These are phyloP conservation scores for Penicillium egyptiacum DNA, from an alignment of 495 filamentous ascomycete species.

Conservation along the genomic window DNA sequence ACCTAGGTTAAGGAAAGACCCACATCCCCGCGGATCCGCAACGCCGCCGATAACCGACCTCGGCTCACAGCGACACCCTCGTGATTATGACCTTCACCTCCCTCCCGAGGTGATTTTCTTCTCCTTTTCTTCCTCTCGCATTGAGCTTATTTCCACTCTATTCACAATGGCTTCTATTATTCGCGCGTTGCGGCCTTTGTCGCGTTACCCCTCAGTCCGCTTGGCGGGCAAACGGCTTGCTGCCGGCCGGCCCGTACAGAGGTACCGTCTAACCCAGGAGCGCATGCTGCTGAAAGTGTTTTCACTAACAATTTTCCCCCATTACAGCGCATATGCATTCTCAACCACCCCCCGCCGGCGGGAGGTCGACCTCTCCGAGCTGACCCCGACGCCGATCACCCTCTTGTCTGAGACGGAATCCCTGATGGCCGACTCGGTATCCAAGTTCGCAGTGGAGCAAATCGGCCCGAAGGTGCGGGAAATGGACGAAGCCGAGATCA, in stretches of 20 bases:
- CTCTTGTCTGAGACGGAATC: slow-evolving; percentile 89
- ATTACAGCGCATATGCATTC: slow-evolving; percentile 62
- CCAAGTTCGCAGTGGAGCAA: slow-evolving; percentile 84
- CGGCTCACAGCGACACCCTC: slow-evolving; percentile 29
- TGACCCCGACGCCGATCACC: slow-evolving; percentile 89
- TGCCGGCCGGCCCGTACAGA: slow-evolving; percentile 44
- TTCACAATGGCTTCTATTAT: slow-evolving; percentile 67
- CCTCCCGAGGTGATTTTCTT: slow-evolving; percentile 1
- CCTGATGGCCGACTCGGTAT: slow-evolving; percentile 84
- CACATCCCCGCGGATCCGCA: slow-evolving; percentile 23
- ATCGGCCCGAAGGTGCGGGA: slow-evolving; percentile 91
- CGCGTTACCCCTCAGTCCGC: slow-evolving; percentile 55
- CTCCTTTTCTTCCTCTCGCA: slow-evolving; percentile 14
- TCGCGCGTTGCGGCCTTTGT: slow-evolving; percentile 65
- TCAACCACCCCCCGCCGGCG: slow-evolving; percentile 66
- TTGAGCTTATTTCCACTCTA: slow-evolving; percentile 12
- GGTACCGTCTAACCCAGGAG: slow-evolving; percentile 24
- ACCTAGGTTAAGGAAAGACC: slow-evolving; percentile 2
- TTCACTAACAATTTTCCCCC: neutral
- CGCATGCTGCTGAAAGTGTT: neutral
- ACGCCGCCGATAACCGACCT: slow-evolving; percentile 42
- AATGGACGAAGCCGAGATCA: slow-evolving; percentile 95
- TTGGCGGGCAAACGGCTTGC: slow-evolving; percentile 44
- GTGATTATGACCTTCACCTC: slow-evolving; percentile 32
- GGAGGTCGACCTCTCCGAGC: slow-evolving; percentile 61